Conservation (phyloP, 2,329 filamentous ascomycete species). For the Monascus ruber region DNA sequence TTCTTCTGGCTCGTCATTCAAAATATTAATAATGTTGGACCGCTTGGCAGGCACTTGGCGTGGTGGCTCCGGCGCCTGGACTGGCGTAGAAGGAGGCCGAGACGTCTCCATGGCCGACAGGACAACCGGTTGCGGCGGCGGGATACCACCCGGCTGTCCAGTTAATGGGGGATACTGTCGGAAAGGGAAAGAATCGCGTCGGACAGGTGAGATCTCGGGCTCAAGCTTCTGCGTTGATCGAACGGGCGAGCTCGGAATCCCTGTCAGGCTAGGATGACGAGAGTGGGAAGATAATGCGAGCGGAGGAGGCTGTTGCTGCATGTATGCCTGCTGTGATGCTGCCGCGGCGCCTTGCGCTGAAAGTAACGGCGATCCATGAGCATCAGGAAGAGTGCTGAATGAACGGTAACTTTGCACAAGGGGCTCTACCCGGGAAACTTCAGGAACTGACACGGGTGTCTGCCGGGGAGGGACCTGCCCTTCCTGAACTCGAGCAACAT, state of each 20-base stretch:
- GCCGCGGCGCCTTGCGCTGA: conserved; percentile 7
- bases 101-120: conserved; percentile 26
- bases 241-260: conserved; percentile 24
- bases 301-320: conserved; percentile 16
- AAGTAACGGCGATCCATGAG: conserved; percentile 14
- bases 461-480: conserved; percentile 20
- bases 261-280: conserved; percentile 23
- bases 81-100: conserved; percentile 21
- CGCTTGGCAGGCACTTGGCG: conserved; percentile 36
- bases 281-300: conserved; percentile 22
- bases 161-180: conserved; percentile 21
- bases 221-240: conserved; percentile 19
- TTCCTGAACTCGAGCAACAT: conserved; percentile 16
- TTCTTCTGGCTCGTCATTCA: conserved; percentile 39
- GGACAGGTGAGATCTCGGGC: conserved; percentile 21
- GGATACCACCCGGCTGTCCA: conserved; percentile 13
- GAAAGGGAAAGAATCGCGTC: conserved; percentile 25
- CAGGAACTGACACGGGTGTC: conserved; percentile 14
- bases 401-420: conserved; percentile 14
- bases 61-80: conserved; percentile 22
- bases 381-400: conserved; percentile 6
- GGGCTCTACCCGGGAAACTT: conserved; percentile 25
- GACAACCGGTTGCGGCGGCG: conserved; percentile 18
- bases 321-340: conserved; percentile 16
- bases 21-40: conserved; percentile 39